Evolutionary conservation across 257 asterid genomes (phyloP).

Genomic region (Fraxinus excelsior): DNA sequence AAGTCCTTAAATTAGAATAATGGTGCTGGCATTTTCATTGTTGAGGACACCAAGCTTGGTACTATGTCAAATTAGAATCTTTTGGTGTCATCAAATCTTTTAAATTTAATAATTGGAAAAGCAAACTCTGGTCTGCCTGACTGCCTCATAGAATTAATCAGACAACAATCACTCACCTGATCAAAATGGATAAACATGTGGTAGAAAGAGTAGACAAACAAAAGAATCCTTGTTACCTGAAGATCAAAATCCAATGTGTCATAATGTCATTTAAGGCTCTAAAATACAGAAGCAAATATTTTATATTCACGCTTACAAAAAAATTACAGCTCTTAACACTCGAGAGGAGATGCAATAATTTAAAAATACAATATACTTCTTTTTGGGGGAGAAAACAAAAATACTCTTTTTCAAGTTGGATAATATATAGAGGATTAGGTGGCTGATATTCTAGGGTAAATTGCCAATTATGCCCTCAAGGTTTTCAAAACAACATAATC

Average conservation of each 20-base stretch:
- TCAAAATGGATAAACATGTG: constrained; percentile 81
- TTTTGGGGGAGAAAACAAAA: neutral
- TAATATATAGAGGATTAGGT: neutral
- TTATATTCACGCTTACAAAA: neutral
- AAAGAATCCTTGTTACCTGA: constrained; percentile 84
- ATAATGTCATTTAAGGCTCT: constrained; percentile 7
- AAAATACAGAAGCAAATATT: constrained; percentile 1
- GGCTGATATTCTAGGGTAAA: neutral
- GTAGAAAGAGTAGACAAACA: constrained; percentile 69
- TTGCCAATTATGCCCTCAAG: neutral
- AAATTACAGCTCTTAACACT: neutral
- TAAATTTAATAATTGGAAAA: neutral
- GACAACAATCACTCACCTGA: constrained; percentile 52
- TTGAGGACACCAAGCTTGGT: neutral
- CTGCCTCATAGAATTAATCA: neutral
- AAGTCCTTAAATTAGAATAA: too few relatives aligned
- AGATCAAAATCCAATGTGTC: constrained; percentile 24
- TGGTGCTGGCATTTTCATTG: too few relatives aligned
- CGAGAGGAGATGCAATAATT: neutral
- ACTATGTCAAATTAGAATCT: neutral
- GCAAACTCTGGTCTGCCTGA: neutral
- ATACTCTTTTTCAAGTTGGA: neutral
- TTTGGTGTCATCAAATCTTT: neutral
- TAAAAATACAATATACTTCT: neutral
- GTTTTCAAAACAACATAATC: neutral